phyloP scores from a whole-genome alignment of 306 rosid species.

The Castanospermum australe region DNA sequence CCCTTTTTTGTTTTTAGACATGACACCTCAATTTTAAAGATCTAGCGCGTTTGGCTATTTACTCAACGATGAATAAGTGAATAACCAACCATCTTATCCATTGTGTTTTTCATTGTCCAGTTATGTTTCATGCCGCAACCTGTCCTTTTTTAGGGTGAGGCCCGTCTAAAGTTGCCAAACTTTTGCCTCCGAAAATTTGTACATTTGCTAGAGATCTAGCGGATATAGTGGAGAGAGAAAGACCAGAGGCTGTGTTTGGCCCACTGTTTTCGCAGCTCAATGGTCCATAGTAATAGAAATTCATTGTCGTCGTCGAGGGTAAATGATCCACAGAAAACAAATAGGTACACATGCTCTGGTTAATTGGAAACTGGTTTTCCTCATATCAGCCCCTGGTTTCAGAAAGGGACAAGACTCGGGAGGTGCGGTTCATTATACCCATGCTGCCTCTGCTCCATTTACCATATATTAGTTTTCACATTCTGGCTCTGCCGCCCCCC shows the following conservation, averaged over 20 bases:
- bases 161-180: neutral
- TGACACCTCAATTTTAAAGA: no score
- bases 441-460: neutral
- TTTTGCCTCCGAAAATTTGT: neutral
- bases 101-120: neutral
- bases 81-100: neutral
- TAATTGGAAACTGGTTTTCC: conserved; percentile 27
- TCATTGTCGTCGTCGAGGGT: neutral
- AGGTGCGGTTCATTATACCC: neutral
- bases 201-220: neutral
- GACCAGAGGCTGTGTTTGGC: conserved; percentile 21
- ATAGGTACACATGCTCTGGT: neutral
- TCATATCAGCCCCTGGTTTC: conserved; percentile 45
- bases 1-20: no score
- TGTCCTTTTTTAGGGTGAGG: neutral
- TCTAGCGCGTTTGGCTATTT: neutral
- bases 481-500: conserved; percentile 24
- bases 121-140: neutral
- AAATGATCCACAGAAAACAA: conserved; percentile 3
- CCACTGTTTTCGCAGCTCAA: conserved; percentile 28
- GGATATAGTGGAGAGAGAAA: neutral
- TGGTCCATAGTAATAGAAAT: conserved; percentile 30
- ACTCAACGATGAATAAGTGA: neutral
- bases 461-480: neutral
- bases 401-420: neutral